Evolutionary conservation across 805 yeast genomes (phyloP), one percentile per base, ranked within the genome.

Genomic region (Myxozyma neglecta): DNA sequence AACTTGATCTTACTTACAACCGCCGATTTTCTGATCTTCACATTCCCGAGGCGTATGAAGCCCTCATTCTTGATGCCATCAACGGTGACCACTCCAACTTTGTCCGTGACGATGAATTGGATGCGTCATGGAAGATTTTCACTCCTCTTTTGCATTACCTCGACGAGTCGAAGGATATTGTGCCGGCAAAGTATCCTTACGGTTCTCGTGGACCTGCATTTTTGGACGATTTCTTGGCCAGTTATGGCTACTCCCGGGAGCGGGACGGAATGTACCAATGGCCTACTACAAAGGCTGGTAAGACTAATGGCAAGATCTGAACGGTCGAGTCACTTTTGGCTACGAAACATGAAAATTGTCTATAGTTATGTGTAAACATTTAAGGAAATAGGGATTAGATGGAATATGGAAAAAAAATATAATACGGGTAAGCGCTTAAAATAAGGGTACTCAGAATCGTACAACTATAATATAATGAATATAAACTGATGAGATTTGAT

Each of bases 41-140:
- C 87, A 92, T 94, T 71, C 98, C 99, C 49, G 97, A 93, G 80
- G 98, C 98, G 46, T 94, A 94, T 76, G 99, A 94, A 80, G 88
- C 97, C 0, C 84, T 94, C 70, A 90, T 94, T 70, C 85, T 96
- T 76, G 98, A 94, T 76, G 89, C 93, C 66, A 77, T 88, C 73
- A 82, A 84, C 69, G 98, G 96, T 60, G 96, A 92, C 76, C 99
- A 94, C 78, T 89, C 98, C 56, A 93, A 93, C 79, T 94, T 94
- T 74, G 98, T 94, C 39, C 87, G 99, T 79, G 97, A 93, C 74
- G 99, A 94, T 74, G 99, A 94, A 79, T 83, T 94, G 73, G 97
- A 92, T 59, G 85, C 87, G 61, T 87, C 96, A 63, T 94, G 99
- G 99, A 82, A 81, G 69, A 79, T 94, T 61, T 94, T 93, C 80